Base-by-base conservation (phyloP, 1,284 basidiomycete species). In the Porogramme epimiltina region DNA sequence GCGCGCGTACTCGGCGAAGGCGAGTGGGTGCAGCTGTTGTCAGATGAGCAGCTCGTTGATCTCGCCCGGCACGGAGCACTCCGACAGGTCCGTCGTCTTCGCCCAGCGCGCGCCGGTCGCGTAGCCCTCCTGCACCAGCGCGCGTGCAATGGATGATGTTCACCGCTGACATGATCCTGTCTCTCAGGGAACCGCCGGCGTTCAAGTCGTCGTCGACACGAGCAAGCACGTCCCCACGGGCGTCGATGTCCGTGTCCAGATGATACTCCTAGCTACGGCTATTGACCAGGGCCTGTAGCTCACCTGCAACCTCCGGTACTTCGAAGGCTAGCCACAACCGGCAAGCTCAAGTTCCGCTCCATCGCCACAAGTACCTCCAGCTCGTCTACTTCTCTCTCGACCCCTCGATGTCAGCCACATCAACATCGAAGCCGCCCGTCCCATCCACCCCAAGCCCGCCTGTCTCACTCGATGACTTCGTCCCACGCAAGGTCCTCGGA, bases 1-100 rank as follows among this genome's bases (percentile, higher is more conserved):
- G 54, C 79, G 81, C 58, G 82, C 79, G 69, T 82, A 82, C 56
- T 77, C 68, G 0, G 82, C 82, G 60, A 85, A 82, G 4, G 82
- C 66, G 36, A 84, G 68, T 1, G 81, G 80, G 61, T 84, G 82
- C 0, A 76, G 75, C 60, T 84, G 82, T 58, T 84, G 76, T 81
- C 82, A 84, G 54, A 84, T 79, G 28, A 84, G 71, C 8, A 84
- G 72, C 58, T 83, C 80, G 69, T 84, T 85, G 57, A 84, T 84
- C 58, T 82, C 71, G 1, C 82, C 82, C 0, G 81, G 81, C 0
- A 80, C 71, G 5, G 78, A 80, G 16, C 81, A 76, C 1, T 82
- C 82, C 0, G 75, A 71, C 0, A 81, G 81, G 56, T 84, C 81
- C 5, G 80, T 82, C 82, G 83, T 84, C 62, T 85, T 84, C 2